Conservation (phyloP, 768 basidiomycete genomes). For the Trametes villosa region DNA sequence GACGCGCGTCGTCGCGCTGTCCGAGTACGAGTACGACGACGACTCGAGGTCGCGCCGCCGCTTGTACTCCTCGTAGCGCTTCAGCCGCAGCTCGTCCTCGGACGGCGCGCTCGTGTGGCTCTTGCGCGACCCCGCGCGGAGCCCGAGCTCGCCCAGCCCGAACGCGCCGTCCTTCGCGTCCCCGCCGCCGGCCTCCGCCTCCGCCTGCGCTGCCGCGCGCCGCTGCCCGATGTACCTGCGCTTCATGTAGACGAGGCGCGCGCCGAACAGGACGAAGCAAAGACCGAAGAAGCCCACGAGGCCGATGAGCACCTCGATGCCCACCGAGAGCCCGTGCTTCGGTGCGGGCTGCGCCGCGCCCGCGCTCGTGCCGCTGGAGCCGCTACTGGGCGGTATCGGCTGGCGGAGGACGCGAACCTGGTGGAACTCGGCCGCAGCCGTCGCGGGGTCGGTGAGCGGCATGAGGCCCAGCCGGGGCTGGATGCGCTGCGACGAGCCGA, state of each 20-base stretch:
- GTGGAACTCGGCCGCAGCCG: slow-evolving; percentile 69
- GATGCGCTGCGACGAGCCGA: slow-evolving; percentile 19
- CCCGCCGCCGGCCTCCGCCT: slow-evolving; percentile 22
- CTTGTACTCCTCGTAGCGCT: slow-evolving; percentile 45
- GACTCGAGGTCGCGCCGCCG: slow-evolving; percentile 35
- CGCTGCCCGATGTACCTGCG: slow-evolving; percentile 35
- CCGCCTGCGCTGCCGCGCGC: slow-evolving; percentile 18
- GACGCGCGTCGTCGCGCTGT: slow-evolving; percentile 38
- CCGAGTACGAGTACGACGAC: slow-evolving; percentile 40
- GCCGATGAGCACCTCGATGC: slow-evolving; percentile 64
- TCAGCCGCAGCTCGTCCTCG: slow-evolving; percentile 46
- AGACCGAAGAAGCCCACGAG: slow-evolving; percentile 62
- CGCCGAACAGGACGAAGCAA: slow-evolving; percentile 55
- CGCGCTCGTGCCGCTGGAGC: slow-evolving; percentile 5
- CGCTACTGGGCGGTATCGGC: slow-evolving; percentile 47
- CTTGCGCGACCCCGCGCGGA: slow-evolving; percentile 4
- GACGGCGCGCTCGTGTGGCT: slow-evolving; percentile 28
- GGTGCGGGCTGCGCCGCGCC: slow-evolving; percentile 16
- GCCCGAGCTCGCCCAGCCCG: slow-evolving; percentile 32
- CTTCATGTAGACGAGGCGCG: slow-evolving; percentile 55
- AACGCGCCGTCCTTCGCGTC: slow-evolving; percentile 36
- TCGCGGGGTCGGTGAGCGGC: slow-evolving; percentile 61
- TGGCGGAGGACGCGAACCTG: slow-evolving; percentile 69
- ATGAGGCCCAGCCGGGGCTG: slow-evolving; percentile 65
- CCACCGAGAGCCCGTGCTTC: slow-evolving; percentile 54